These are phyloP conservation scores for Parmelia sp. DNA, from an alignment of 495 filamentous ascomycete species.

Conservation along the genomic window DNA sequence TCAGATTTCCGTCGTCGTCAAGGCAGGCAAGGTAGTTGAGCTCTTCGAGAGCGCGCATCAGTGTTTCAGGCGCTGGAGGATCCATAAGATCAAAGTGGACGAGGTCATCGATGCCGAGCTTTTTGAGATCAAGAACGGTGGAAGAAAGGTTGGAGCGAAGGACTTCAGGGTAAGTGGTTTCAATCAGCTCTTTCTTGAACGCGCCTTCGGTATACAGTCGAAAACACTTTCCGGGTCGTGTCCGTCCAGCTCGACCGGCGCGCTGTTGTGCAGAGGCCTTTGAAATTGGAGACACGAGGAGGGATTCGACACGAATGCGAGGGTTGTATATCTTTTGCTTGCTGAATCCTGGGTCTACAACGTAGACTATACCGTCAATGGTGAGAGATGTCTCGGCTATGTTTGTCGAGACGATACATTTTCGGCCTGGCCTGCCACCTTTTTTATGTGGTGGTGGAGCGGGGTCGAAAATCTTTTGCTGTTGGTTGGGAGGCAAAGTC, in stretches of 20 bases:
- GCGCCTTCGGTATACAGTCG: conserved; percentile 91
- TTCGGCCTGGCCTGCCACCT: conserved; percentile 84
- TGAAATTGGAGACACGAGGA: conserved; percentile 92
- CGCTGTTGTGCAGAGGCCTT: conserved; percentile 98
- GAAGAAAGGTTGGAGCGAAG: conserved; percentile 88
- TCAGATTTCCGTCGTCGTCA: conserved; percentile 92
- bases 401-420: conserved; percentile 92
- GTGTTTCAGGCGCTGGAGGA: conserved; percentile 92
- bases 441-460: conserved; percentile 65
- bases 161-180: conserved; percentile 94
- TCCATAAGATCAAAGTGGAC: conserved; percentile 99
- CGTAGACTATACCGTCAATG: conserved; percentile 98
- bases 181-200: conserved; percentile 97
- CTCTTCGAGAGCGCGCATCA: conserved; percentile 98
- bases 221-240: conserved; percentile 94
- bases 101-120: conserved; percentile 89
- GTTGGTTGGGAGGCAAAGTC: conserved; percentile 81
- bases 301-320: conserved; percentile 88
- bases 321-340: conserved; percentile 99
- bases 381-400: conserved; percentile 97
- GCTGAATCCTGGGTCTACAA: conserved; percentile 96
- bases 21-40: conserved; percentile 96
- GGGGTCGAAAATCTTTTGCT: conserved; percentile 90
- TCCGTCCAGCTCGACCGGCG: conserved; percentile 98
- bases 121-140: conserved; percentile 95